Conservation (phyloP, 352 stramenopile genomes). For the Thalassiosira exigua region DNA sequence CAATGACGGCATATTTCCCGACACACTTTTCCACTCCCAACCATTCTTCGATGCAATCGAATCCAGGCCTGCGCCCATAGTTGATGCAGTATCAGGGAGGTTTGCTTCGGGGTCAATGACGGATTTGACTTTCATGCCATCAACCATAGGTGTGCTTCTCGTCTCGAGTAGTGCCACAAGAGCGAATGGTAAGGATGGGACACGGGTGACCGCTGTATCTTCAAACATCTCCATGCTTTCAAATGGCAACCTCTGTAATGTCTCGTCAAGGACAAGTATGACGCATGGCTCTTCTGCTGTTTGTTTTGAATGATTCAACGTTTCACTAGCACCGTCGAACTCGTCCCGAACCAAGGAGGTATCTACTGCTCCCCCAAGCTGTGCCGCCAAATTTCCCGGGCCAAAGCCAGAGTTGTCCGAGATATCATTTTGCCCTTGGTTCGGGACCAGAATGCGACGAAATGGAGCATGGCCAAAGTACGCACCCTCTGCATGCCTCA, state of each 20-base stretch:
- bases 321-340: slow-evolving; percentile 68
- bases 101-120: slow-evolving; percentile 88
- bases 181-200: slow-evolving; percentile 79
- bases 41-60: slow-evolving; percentile 49
- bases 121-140: slow-evolving; percentile 72
- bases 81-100: slow-evolving; percentile 75
- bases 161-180: slow-evolving; percentile 50
- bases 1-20: slow-evolving; percentile 69
- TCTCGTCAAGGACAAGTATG: slow-evolving; percentile 85
- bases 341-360: slow-evolving; percentile 57
- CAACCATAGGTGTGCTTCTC: slow-evolving; percentile 37
- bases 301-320: slow-evolving; percentile 27
- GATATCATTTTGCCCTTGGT: slow-evolving; percentile 33
- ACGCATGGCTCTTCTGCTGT: slow-evolving; percentile 26
- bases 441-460: slow-evolving; percentile 23
- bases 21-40: slow-evolving; percentile 78
- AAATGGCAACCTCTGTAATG: slow-evolving; percentile 84
- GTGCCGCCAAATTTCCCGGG: slow-evolving; percentile 67
- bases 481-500: slow-evolving; percentile 50
- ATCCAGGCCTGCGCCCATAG: slow-evolving; percentile 72
- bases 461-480: slow-evolving; percentile 51
- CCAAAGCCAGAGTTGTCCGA: slow-evolving; percentile 54
- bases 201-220: slow-evolving; percentile 64
- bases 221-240: slow-evolving; percentile 78
- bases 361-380: slow-evolving; percentile 65